Evolutionary conservation across 768 basidiomycete genomes (phyloP), one percentile per base, ranked within the genome.

Genomic region (Mycena kentingensis): DNA sequence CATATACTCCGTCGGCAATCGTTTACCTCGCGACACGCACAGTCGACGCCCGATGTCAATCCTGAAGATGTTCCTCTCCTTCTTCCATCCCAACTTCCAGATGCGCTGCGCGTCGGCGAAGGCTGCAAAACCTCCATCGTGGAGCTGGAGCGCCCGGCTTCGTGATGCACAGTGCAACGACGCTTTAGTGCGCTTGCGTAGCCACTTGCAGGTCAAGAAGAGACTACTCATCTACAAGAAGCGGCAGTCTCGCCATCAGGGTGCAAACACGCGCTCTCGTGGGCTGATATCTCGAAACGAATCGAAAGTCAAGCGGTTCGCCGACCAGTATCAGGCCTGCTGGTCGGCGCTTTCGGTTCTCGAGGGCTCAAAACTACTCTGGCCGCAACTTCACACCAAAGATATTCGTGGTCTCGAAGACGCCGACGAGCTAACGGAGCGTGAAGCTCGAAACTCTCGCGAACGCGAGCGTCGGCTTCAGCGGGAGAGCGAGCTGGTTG

Each of bases 91-190:
- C 49, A 38, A 7, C 38, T 62, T n/a, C 37, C 43, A 4, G 15
- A 8, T 32, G 10, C 8, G 16, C 8, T 31, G 16, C 49, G 58
- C 1, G 26, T 32, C 31, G 31, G 31, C 8, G 24, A 26, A 15
- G 52, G 54, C 3, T 55, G 53, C 11, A 3, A 42, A 1, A 5
- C 18, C 0, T 48, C 44, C 3, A 43, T 69, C 2, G 26, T 54
- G 0, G 36, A 43, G 2, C 57, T 63, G 15, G 68, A 69, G 46
- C n/a, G 49, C 48, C 0, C 11, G 42, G 13, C 48, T 67, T 12
- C 59, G 60, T 0, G 39, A 47, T 10, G 63, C 62, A 2, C 65
- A 67, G 38, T 64, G 63, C 46, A 8, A 21, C 10, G 56, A 60
- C 18, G 31, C 61, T 3, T 61, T 70, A 1, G 51, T 48, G 1